Conservation (phyloP, 345 rosid species). For the Isatis tinctoria region DNA sequence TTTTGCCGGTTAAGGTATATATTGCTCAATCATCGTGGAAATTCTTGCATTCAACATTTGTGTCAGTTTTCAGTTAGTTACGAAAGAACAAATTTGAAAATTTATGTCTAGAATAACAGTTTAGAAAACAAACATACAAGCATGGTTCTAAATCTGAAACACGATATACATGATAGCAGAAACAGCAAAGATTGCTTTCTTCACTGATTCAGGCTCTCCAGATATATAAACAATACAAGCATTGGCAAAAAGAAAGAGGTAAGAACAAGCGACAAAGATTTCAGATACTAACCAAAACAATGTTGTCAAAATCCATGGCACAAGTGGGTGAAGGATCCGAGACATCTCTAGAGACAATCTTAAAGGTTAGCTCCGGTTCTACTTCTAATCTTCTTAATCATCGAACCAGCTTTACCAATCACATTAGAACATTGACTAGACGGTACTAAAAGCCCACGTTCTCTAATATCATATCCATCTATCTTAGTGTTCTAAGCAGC, state of each 20-base stretch:
- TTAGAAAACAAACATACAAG: no score
- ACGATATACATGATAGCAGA: slow-evolving; percentile 60
- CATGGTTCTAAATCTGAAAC: no score
- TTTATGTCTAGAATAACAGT: no score
- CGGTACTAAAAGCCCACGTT: slow-evolving; percentile 82
- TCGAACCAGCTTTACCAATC: slow-evolving; percentile 85
- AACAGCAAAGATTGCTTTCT: slow-evolving; percentile 76
- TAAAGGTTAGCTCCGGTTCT: slow-evolving; percentile 65
- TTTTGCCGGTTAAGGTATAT: no score
- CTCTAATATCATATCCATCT: slow-evolving; percentile 53
- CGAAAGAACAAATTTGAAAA: no score
- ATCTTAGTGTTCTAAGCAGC: slow-evolving; percentile 52
- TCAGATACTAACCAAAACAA: slow-evolving; percentile 57
- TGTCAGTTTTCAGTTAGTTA: no score
- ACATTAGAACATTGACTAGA: slow-evolving; percentile 91
- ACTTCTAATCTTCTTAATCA: slow-evolving; percentile 73
- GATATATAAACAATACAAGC: slow-evolving; percentile 46
- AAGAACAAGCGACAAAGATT: background rate
- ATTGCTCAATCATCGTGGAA: no score
- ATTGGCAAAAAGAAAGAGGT: background rate
- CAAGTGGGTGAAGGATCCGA: slow-evolving; percentile 80
- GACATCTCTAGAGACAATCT: slow-evolving; percentile 69
- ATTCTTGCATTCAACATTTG: no score
- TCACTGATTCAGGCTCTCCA: slow-evolving; percentile 77
- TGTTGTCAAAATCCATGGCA: slow-evolving; percentile 92